Evolutionary conservation across 1,284 basidiomycete genomes (phyloP).

Genomic region (Malassezia sympodialis): DNA sequence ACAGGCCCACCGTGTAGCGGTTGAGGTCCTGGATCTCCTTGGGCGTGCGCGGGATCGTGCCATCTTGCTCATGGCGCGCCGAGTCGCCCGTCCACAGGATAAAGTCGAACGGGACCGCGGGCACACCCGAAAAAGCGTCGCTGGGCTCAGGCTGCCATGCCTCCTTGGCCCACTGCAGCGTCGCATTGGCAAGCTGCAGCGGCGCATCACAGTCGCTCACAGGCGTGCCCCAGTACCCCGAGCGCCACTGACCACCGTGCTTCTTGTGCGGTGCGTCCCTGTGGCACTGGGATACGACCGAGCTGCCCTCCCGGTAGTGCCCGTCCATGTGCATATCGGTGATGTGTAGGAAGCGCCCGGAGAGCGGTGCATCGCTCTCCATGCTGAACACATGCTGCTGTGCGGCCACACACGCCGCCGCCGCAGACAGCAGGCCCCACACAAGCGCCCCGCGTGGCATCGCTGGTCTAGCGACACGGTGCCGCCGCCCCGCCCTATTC

Average conservation of each 20-base stretch:
- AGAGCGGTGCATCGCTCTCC: slow-evolving; percentile 47
- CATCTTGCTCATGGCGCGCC: slow-evolving; percentile 82
- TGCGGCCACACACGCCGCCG: background rate
- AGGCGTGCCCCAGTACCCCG: slow-evolving; percentile 46
- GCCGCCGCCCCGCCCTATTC: background rate
- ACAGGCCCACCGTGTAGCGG: slow-evolving; percentile 59
- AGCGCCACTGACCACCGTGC: slow-evolving; percentile 26
- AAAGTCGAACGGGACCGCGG: slow-evolving; percentile 63
- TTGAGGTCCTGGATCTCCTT: slow-evolving; percentile 73
- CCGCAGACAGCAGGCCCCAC: background rate
- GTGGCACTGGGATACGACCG: slow-evolving; percentile 25
- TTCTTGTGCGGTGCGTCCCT: slow-evolving; percentile 33
- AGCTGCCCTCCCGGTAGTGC: slow-evolving; percentile 55
- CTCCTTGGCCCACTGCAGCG: slow-evolving; percentile 67
- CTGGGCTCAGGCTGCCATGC: slow-evolving; percentile 57
- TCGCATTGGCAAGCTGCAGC: slow-evolving; percentile 63
- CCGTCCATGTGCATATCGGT: slow-evolving; percentile 74
- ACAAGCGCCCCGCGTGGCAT: background rate
- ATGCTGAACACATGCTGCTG: slow-evolving; percentile 4
- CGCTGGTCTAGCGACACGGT: background rate
- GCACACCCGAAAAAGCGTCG: background rate
- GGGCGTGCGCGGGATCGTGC: slow-evolving; percentile 64
- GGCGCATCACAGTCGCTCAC: slow-evolving; percentile 77
- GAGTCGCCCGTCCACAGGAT: slow-evolving; percentile 76
- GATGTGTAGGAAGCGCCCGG: slow-evolving; percentile 65